These are phyloP conservation scores for Aquilaria sinensis DNA, from an alignment of 345 rosid species.

Conservation along the genomic window DNA sequence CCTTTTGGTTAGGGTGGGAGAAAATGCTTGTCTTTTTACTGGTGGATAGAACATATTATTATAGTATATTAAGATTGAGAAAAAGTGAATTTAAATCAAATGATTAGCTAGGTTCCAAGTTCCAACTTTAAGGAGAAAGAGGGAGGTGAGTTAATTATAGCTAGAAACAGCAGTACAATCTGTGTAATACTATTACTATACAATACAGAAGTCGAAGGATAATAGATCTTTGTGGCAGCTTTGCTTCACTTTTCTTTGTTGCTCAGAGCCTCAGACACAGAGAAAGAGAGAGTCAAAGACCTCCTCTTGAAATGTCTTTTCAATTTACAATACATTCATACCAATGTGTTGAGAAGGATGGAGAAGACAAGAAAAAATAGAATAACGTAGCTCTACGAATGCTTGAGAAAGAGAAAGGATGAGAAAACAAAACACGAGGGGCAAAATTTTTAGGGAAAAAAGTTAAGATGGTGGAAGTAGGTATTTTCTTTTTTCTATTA, in stretches of 20 bases:
- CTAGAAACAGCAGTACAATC: too few species aligned
- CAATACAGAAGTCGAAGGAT: neutral
- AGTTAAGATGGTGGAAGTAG: too few species aligned
- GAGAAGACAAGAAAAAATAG: too few species aligned
- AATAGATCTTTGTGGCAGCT: slow-evolving; percentile 35
- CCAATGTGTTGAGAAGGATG: neutral
- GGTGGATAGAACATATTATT: slow-evolving; percentile 20
- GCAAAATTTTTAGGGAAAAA: too few species aligned
- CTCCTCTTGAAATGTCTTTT: slow-evolving; percentile 29
- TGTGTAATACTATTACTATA: neutral
- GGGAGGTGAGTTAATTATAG: neutral
- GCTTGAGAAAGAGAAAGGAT: too few species aligned
- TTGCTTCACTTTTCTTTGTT: slow-evolving; percentile 4
- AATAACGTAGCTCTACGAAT: too few species aligned
- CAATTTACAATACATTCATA: slow-evolving; percentile 22
- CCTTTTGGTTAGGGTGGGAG: slow-evolving; percentile 4
- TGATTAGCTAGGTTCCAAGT: slow-evolving; percentile 22
- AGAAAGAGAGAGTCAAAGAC: slow-evolving; percentile 13
- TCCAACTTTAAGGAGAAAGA: neutral
- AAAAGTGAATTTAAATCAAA: slow-evolving; percentile 23
- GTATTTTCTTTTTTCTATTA: too few species aligned
- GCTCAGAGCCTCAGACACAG: slow-evolving; percentile 3
- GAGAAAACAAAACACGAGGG: too few species aligned
- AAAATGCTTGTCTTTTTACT: neutral
- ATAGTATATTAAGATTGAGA: slow-evolving; percentile 22